Conservation (phyloP, 495 filamentous ascomycete genomes). For the Pseudomonodictys pantanalensis region DNA sequence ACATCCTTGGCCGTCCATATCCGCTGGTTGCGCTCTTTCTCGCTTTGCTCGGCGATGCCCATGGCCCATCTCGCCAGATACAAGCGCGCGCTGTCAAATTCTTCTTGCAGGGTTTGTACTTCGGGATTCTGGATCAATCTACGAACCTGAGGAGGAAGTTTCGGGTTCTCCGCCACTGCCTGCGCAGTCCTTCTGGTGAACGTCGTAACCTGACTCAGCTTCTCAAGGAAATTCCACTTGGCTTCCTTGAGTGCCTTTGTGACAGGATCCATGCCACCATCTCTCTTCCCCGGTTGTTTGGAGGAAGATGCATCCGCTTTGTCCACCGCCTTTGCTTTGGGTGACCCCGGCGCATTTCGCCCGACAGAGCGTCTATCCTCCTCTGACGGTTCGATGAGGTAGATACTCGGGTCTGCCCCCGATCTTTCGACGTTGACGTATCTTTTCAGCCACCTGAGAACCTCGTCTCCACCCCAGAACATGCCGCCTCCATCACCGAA, state of each 20-base stretch:
- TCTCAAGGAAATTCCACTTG: slow-evolving; percentile 91
- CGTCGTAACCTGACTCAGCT: slow-evolving; percentile 92
- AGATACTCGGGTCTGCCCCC: slow-evolving; percentile 79
- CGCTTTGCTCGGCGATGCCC: slow-evolving; percentile 95
- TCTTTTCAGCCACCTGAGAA: slow-evolving; percentile 81
- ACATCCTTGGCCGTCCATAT: slow-evolving; percentile 94
- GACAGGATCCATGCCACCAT: slow-evolving; percentile 91
- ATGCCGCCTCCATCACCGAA: slow-evolving; percentile 80
- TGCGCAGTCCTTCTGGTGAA: slow-evolving; percentile 90
- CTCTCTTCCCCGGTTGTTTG: slow-evolving; percentile 40
- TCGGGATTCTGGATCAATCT: slow-evolving; percentile 87
- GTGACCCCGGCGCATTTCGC: slow-evolving; percentile 51
- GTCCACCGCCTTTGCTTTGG: slow-evolving; percentile 35
- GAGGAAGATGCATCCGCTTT: slow-evolving; percentile 34
- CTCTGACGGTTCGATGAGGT: slow-evolving; percentile 79
- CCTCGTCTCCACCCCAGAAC: slow-evolving; percentile 98
- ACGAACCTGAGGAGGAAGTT: slow-evolving; percentile 80
- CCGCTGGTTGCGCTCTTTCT: slow-evolving; percentile 73
- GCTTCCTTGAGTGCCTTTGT: slow-evolving; percentile 95
- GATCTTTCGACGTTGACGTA: slow-evolving; percentile 82
- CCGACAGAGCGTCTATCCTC: slow-evolving; percentile 85
- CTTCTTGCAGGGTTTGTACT: slow-evolving; percentile 90
- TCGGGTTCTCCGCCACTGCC: slow-evolving; percentile 84
- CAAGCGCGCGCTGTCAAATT: slow-evolving; percentile 92
- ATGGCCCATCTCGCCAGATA: slow-evolving; percentile 97